These are phyloP conservation scores for Vitis hybrid DNA, from an alignment of 177 flowering plant genomes.

Conservation along the genomic window DNA sequence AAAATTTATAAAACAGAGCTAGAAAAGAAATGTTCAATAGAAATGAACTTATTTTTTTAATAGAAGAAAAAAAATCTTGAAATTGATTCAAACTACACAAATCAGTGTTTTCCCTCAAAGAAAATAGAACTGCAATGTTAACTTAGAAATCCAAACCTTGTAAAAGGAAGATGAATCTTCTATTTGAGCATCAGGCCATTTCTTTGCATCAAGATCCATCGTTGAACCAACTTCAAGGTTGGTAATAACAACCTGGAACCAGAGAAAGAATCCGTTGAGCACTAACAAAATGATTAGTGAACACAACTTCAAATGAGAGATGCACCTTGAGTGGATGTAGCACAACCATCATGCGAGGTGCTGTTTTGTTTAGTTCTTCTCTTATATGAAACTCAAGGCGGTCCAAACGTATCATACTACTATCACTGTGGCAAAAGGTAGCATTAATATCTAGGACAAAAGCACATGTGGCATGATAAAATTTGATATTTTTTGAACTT, in stretches of 20 bases:
- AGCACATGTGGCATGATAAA: constrained; percentile 3
- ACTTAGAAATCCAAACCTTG: constrained; percentile 46
- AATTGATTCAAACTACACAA: not conserved
- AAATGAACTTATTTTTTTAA: not conserved
- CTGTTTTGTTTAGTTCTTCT: constrained; percentile 88
- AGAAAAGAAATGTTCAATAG: not conserved
- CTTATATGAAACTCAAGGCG: constrained; percentile 90
- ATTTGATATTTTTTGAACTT: not conserved
- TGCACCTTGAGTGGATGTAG: constrained; percentile 84
- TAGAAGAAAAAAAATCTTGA: not conserved
- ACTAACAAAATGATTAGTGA: not conserved
- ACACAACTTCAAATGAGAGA: constrained; percentile 7
- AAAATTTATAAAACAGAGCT: not conserved
- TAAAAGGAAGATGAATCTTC: constrained; percentile 72
- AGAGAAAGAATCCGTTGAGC: constrained; percentile 8
- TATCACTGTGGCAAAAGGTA: constrained; percentile 56
- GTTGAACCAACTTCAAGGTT: constrained; percentile 58
- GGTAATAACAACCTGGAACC: constrained; percentile 77
- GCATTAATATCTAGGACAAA: constrained; percentile 8
- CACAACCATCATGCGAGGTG: constrained; percentile 88
- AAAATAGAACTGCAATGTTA: not conserved
- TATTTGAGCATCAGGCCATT: constrained; percentile 86
- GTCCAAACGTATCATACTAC: constrained; percentile 66
- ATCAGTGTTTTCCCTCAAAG: not conserved
- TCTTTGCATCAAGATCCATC: constrained; percentile 78